These are phyloP conservation scores for Neurospora sp. DNA, from an alignment of 495 filamentous ascomycete species.

Conservation along the genomic window DNA sequence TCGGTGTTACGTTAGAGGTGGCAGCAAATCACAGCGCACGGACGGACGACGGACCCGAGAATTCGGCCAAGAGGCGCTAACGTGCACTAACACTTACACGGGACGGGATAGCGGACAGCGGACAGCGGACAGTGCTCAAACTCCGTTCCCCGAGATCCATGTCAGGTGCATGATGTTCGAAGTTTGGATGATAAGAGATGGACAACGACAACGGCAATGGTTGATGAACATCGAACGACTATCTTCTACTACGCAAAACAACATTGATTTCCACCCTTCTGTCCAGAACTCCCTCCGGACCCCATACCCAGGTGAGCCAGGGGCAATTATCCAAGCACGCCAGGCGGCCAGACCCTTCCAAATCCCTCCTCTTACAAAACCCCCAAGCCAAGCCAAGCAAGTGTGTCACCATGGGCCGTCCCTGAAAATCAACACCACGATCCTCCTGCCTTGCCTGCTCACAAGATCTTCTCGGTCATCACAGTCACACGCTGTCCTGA, in stretches of 20 bases:
- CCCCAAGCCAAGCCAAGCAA: not conserved
- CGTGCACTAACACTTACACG: not conserved
- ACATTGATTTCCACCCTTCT: not conserved
- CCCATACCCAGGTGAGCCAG: not conserved
- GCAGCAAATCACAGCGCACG: not conserved
- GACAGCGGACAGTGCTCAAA: not conserved
- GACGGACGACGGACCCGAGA: not conserved
- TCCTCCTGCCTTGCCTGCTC: not conserved
- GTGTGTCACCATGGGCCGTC: not conserved
- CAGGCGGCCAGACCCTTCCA: not conserved
- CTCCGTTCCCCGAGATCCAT: not conserved
- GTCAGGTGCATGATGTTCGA: not conserved
- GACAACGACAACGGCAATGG: not conserved
- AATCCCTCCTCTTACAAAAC: not conserved
- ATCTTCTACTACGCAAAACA: no score
- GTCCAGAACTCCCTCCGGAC: not conserved
- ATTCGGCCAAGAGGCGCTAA: not conserved
- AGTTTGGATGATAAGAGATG: not conserved
- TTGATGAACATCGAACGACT: not conserved
- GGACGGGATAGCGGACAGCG: not conserved
- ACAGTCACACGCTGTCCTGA: not conserved
- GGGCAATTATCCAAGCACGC: not conserved
- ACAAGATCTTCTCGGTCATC: not conserved
- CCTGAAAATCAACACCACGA: not conserved
- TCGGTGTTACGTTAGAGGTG: not conserved